Percentiles rank a stretch among this genome's conserved stretches.
These are phyloP conservation scores for Arthrobotrys pseudoclavata DNA, from an alignment of 2,329 filamentous ascomycete genomes.

Conservation along the genomic window DNA sequence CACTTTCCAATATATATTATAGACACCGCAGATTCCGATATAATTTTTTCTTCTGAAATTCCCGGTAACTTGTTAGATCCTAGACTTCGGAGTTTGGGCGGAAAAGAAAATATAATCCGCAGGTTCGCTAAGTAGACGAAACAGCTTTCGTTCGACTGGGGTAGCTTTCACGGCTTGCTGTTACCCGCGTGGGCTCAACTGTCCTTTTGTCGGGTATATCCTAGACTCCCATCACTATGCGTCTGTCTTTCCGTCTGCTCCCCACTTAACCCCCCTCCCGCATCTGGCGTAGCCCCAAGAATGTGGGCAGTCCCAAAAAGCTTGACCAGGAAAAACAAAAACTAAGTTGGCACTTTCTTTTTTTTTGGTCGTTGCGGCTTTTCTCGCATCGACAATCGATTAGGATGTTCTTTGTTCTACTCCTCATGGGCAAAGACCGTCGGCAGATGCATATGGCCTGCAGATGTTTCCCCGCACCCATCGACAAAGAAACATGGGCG, in stretches of 20 bases:
- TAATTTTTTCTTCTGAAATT: constrained; percentile 26
- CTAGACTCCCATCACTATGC: constrained; percentile 30
- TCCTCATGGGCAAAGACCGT: constrained; percentile 4
- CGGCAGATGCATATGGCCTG: constrained; percentile 23
- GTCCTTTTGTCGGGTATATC: constrained; percentile 39
- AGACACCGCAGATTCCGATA: constrained; percentile 14
- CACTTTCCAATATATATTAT: constrained; percentile 1
- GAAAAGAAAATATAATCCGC: constrained; percentile 28
- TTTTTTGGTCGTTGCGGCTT: constrained; percentile 21
- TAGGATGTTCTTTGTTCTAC: constrained; percentile 24
- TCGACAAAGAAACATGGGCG: constrained; percentile 1
- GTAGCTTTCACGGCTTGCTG: constrained; percentile 35
- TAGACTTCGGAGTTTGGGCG: constrained; percentile 18
- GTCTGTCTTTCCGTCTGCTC: constrained; percentile 26
- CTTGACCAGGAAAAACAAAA: constrained; percentile 39
- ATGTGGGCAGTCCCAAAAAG: constrained; percentile 31
- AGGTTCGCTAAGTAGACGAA: constrained; percentile 44
- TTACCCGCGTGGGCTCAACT: constrained; percentile 55
- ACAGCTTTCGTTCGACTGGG: constrained; percentile 38
- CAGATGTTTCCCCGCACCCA: constrained; percentile 29
- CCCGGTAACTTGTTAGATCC: constrained; percentile 32
- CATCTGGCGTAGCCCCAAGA: constrained; percentile 12
- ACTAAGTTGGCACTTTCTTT: constrained; percentile 29
- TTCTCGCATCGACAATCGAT: constrained; percentile 37
- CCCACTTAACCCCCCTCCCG: constrained; percentile 18